These are phyloP conservation scores for Ligustrum vulgare DNA, from an alignment of 257 asterid genomes.

Conservation along the genomic window DNA sequence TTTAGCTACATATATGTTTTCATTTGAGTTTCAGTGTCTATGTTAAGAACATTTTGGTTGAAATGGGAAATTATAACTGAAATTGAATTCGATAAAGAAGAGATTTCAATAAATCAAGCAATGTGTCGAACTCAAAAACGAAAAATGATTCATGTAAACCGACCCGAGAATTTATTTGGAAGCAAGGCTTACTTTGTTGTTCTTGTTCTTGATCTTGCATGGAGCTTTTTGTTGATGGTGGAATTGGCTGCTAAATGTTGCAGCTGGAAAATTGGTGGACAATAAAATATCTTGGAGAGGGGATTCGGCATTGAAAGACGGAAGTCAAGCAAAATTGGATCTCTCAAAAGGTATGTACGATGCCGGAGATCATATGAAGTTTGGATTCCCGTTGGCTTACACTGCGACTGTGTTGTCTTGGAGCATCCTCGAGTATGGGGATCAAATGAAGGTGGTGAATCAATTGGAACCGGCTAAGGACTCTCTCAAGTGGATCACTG, in stretches of 20 bases:
- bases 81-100: neutral
- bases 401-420: slow-evolving; percentile 87
- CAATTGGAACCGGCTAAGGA: slow-evolving; percentile 61
- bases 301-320: slow-evolving; percentile 71
- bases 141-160: neutral
- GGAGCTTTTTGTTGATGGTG: slow-evolving; percentile 14
- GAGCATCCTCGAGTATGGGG: slow-evolving; percentile 88
- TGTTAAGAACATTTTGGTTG: neutral
- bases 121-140: neutral
- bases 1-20: neutral
- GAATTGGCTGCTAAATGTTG: slow-evolving; percentile 23
- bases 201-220: neutral
- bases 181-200: neutral
- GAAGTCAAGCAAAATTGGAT: slow-evolving; percentile 64
- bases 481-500: slow-evolving; percentile 86
- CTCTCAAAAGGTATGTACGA: slow-evolving; percentile 91
- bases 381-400: slow-evolving; percentile 89
- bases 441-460: slow-evolving; percentile 53
- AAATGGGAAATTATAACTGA: neutral
- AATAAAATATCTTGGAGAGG: slow-evolving; percentile 79
- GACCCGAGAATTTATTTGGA: neutral
- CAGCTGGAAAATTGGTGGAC: slow-evolving; percentile 81
- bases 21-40: neutral
- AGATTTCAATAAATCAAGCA: neutral
- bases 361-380: slow-evolving; percentile 87